These are phyloP conservation scores for Tuber melanosporum DNA, from an alignment of 495 filamentous ascomycete species.

Conservation along the genomic window DNA sequence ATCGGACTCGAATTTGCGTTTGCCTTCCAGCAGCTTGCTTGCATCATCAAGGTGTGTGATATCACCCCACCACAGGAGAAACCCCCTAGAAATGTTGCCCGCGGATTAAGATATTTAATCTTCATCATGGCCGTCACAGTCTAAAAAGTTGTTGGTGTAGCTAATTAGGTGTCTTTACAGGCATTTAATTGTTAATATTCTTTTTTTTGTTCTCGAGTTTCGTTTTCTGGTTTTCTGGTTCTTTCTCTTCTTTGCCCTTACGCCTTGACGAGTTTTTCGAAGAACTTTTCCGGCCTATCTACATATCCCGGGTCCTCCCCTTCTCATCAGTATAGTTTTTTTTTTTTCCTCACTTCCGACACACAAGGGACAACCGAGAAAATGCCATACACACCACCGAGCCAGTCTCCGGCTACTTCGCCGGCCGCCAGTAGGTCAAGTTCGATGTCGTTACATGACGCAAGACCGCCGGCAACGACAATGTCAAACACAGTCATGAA, in stretches of 20 bases:
- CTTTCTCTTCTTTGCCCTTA: conserved; percentile 32
- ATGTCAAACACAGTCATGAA: conserved; percentile 50
- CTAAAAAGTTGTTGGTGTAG: not conserved
- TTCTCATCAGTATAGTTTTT: conserved; percentile 19
- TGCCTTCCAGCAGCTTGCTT: conserved; percentile 31
- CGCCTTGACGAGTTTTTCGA: conserved; percentile 41
- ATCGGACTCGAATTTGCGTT: conserved; percentile 39
- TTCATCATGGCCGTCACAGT: not conserved
- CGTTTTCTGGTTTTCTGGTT: conserved; percentile 25
- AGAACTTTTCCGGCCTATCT: conserved; percentile 36
- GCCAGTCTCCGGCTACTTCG: conserved; percentile 71
- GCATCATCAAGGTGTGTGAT: conserved; percentile 37
- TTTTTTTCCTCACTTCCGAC: conserved; percentile 20
- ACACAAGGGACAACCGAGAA: conserved; percentile 48
- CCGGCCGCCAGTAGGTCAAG: conserved; percentile 47
- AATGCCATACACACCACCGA: conserved; percentile 94
- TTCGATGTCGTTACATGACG: conserved; percentile 41
- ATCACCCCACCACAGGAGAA: not conserved
- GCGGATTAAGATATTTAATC: conserved; percentile 4
- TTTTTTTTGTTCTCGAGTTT: conserved; percentile 32
- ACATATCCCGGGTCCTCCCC: conserved; percentile 24
- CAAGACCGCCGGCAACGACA: conserved; percentile 57
- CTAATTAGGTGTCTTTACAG: conserved; percentile 26
- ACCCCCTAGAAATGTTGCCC: not conserved
- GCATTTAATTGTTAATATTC: conserved; percentile 40